phyloP scores from a whole-genome alignment of 1,284 basidiomycete species.

The Agaricales sp. region DNA sequence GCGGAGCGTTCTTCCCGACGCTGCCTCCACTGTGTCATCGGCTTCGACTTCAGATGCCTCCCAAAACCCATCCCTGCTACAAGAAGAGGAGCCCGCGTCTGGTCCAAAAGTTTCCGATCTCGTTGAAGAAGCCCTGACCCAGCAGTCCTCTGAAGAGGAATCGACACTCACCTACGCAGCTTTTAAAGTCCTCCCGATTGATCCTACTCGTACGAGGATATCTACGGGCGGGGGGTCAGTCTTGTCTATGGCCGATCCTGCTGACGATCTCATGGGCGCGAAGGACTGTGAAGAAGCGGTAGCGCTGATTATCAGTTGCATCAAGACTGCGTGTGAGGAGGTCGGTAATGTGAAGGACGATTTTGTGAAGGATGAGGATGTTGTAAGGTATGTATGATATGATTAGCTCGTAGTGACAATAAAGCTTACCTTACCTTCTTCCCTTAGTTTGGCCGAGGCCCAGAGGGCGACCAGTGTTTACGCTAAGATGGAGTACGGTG shows the following conservation, averaged over 20 bases:
- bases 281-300: conserved; percentile 70
- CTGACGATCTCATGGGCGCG: conserved; percentile 51
- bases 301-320: conserved; percentile 60
- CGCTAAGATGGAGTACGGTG: conserved; percentile 84
- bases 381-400: conserved; percentile 56
- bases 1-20: conserved; percentile 5
- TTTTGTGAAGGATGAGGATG: conserved; percentile 60
- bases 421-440: conserved; percentile 1
- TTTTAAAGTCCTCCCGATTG: conserved; percentile 68
- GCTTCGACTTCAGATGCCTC: neutral
- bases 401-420: conserved; percentile 6
- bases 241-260: conserved; percentile 31
- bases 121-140: conserved; percentile 2
- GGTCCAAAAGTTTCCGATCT: neutral
- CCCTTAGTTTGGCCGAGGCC: conserved; percentile 63
- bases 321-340: conserved; percentile 60
- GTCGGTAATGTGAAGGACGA: conserved; percentile 35
- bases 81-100: conserved; percentile 4
- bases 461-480: conserved; percentile 74
- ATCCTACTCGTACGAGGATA: conserved; percentile 45
- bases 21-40: neutral
- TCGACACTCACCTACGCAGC: conserved; percentile 44
- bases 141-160: conserved; percentile 5
- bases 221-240: conserved; percentile 33
- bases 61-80: neutral